phyloP scores from a whole-genome alignment of 148 eudicot genomes.

The Camellia granthamiana region DNA sequence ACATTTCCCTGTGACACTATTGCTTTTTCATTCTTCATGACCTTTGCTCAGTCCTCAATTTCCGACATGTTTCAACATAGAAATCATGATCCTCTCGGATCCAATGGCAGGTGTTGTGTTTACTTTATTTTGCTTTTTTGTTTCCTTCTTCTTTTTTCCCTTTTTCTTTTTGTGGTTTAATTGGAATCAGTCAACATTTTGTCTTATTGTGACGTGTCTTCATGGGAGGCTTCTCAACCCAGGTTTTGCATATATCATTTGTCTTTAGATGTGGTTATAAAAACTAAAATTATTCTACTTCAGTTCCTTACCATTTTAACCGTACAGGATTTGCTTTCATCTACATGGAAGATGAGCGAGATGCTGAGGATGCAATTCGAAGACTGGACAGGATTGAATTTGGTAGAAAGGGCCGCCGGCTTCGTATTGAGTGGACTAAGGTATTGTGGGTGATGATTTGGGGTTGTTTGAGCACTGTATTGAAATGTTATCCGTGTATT shows the following conservation, averaged over 20 bases:
- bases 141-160: constrained; percentile 12
- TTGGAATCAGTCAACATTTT: constrained; percentile 22
- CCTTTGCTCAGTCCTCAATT: too few relatives aligned
- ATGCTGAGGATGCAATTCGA: constrained; percentile 74
- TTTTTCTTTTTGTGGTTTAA: constrained; percentile 25
- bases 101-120: constrained; percentile 74
- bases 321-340: constrained; percentile 77
- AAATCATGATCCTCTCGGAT: constrained; percentile 58
- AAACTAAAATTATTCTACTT: constrained; percentile 20
- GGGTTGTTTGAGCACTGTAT: neutral
- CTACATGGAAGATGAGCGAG: constrained; percentile 86
- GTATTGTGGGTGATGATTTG: constrained; percentile 20
- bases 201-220: constrained; percentile 21
- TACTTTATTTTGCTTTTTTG: constrained; percentile 39
- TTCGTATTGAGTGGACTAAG: constrained; percentile 95
- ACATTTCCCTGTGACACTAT: constrained; percentile 56
- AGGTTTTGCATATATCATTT: neutral
- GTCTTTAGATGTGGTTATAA: constrained; percentile 10
- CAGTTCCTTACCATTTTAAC: constrained; percentile 27
- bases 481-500: neutral
- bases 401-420: constrained; percentile 77
- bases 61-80: too few relatives aligned
- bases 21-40: constrained; percentile 75
- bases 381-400: constrained; percentile 68
- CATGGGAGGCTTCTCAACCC: constrained; percentile 12